These are phyloP conservation scores for Eucalyptus coolabah DNA, from an alignment of 345 rosid species.

Conservation along the genomic window DNA sequence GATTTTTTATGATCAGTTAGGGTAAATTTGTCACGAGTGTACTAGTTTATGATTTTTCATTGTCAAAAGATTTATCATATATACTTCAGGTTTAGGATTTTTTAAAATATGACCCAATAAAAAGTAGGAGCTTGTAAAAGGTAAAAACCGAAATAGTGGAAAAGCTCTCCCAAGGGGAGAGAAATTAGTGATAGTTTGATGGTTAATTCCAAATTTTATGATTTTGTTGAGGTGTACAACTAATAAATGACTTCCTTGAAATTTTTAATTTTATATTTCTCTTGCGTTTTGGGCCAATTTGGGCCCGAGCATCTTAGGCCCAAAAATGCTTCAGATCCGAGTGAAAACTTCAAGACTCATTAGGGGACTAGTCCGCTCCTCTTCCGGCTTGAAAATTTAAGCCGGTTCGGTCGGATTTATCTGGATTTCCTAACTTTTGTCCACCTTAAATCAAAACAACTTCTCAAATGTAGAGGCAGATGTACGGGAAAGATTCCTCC, in stretches of 20 bases:
- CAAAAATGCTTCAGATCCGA: neutral
- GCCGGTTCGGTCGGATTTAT: neutral
- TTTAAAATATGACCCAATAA: too few species aligned
- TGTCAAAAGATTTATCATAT: too few species aligned
- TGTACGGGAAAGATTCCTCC: neutral
- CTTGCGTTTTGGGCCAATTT: neutral
- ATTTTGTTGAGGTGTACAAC: neutral
- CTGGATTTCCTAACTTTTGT: neutral
- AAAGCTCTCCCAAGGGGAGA: neutral
- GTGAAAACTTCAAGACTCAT: neutral
- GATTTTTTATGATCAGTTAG: too few species aligned
- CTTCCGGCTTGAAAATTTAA: neutral
- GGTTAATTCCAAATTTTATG: neutral
- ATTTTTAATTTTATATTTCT: neutral
- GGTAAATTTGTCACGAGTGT: too few species aligned
- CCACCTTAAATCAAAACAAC: neutral
- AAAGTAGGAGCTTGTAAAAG: neutral
- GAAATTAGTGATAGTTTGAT: neutral
- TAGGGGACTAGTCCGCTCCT: neutral
- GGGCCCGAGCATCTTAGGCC: neutral
- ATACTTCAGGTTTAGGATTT: rapidly evolving
- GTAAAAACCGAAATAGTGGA: neutral
- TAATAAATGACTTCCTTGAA: neutral
- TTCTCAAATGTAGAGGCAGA: neutral
- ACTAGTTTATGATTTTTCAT: too few species aligned